Conservation (phyloP, 192 early-diverging fungal species). For the Gigaspora rosea region DNA sequence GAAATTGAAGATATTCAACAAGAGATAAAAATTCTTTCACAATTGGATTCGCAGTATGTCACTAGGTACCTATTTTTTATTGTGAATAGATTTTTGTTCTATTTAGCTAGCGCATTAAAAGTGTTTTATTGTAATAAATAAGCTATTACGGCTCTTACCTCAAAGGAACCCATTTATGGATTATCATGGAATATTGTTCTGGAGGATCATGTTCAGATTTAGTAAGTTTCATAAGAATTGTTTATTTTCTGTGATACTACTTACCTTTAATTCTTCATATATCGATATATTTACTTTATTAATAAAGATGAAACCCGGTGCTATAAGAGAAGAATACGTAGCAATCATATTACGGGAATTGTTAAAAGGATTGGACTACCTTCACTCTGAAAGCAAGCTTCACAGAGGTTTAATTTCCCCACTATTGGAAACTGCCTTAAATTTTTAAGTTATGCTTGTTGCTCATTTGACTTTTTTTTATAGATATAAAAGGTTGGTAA, state of each 20-base stretch:
- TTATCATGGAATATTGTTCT: conserved; percentile 97
- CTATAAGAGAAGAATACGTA: conserved; percentile 85
- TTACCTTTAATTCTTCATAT: background rate
- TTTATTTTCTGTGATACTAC: background rate
- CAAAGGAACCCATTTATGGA: conserved; percentile 90
- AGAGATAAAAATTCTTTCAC: conserved; percentile 94
- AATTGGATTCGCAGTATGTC: conserved; percentile 85
- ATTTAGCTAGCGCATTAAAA: background rate
- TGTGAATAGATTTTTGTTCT: background rate
- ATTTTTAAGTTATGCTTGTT: background rate
- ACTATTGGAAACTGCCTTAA: background rate
- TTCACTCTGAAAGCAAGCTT: conserved; percentile 88
- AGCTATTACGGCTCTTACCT: conserved; percentile 91
- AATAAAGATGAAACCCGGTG: conserved; percentile 82
- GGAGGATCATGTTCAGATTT: conserved; percentile 95
- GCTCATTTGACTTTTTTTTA: background rate
- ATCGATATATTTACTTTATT: background rate
- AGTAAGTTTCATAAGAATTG: conserved; percentile 46
- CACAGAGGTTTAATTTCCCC: conserved; percentile 60
- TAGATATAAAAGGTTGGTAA: conserved; percentile 85
- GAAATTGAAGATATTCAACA: conserved; percentile 99
- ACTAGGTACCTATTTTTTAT: conserved; percentile 54
- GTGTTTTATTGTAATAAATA: conserved; percentile 4
- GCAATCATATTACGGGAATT: conserved; percentile 90
- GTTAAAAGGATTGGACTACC: conserved; percentile 86